These are phyloP conservation scores for Chlamydomonas sp. DNA, from an alignment of 139 green algal genomes.

Conservation along the genomic window DNA sequence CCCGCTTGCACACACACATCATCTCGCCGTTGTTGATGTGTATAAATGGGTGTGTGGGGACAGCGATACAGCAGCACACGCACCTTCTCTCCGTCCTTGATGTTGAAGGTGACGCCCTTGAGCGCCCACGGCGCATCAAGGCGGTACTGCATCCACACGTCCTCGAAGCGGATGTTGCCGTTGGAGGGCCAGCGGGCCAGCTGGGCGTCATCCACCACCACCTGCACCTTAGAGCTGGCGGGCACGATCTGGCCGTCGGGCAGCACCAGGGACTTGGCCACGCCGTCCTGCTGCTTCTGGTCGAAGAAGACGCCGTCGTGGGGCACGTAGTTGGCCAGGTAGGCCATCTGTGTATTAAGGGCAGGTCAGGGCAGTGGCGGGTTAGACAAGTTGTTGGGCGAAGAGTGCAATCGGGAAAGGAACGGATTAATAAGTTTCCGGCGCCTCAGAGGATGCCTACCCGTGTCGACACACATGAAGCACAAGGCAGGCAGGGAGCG, in stretches of 20 bases:
- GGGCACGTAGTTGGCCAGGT: constrained; percentile 59
- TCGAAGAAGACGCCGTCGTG: constrained; percentile 50
- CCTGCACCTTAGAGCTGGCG: constrained; percentile 15
- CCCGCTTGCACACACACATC: too few relatives aligned
- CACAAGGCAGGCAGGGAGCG: too few relatives aligned
- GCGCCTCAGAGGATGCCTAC: not conserved
- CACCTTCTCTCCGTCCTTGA: constrained; percentile 67
- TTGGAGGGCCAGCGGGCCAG: constrained; percentile 49
- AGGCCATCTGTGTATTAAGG: constrained; percentile 44
- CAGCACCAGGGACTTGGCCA: constrained; percentile 3
- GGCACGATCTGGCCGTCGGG: constrained; percentile 20
- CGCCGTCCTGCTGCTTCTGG: not conserved
- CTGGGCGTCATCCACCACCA: constrained; percentile 20
- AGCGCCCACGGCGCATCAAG: constrained; percentile 36
- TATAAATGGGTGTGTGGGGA: too few relatives aligned
- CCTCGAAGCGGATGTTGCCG: constrained; percentile 55
- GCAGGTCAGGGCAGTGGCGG: too few relatives aligned
- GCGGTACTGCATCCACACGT: constrained; percentile 54
- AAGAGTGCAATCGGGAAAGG: too few relatives aligned
- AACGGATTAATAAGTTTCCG: too few relatives aligned
- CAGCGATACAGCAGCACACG: too few relatives aligned
- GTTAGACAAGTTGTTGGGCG: too few relatives aligned
- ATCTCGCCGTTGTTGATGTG: too few relatives aligned
- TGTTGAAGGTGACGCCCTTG: constrained; percentile 49
- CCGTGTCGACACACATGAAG: too few relatives aligned